Conservation (phyloP, 495 filamentous ascomycete species). For the Haplographium delicatum region DNA sequence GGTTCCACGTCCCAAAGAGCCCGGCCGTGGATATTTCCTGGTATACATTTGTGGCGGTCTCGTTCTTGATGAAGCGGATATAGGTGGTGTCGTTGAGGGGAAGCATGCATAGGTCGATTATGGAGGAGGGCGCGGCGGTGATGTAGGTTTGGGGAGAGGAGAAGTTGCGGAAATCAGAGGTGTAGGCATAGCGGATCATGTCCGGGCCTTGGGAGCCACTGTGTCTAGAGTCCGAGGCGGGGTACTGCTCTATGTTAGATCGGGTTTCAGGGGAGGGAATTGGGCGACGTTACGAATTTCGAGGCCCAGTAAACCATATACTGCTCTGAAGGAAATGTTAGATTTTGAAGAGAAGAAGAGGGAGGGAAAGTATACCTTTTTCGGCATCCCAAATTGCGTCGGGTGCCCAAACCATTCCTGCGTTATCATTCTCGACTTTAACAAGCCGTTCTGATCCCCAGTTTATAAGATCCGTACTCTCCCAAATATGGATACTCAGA, state of each 20-base stretch:
- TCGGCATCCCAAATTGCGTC: slow-evolving; percentile 47
- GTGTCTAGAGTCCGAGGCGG: slow-evolving; percentile 22
- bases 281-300: slow-evolving; percentile 35
- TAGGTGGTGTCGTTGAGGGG: no score
- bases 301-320: slow-evolving; percentile 51
- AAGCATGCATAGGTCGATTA: slow-evolving; percentile 33
- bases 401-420: slow-evolving; percentile 53
- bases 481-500: slow-evolving; percentile 49
- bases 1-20: slow-evolving; percentile 47
- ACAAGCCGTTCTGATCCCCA: slow-evolving; percentile 45
- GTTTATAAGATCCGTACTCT: slow-evolving; percentile 44
- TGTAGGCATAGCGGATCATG: slow-evolving; percentile 29
- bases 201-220: slow-evolving; percentile 23
- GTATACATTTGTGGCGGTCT: slow-evolving; percentile 45
- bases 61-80: slow-evolving; percentile 49
- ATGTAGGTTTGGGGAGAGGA: slow-evolving; percentile 23
- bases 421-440: slow-evolving; percentile 40
- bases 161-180: slow-evolving; percentile 28
- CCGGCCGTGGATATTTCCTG: slow-evolving; percentile 39
- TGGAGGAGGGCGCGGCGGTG: slow-evolving; percentile 22
- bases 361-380: no score
- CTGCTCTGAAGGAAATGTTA: no score
- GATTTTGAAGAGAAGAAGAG: no score
- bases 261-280: not conserved
- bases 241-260: slow-evolving; percentile 13